Evolutionary conservation across 2,329 filamentous ascomycete genomes (phyloP).

Genomic region (Trichoderma atroviride): DNA sequence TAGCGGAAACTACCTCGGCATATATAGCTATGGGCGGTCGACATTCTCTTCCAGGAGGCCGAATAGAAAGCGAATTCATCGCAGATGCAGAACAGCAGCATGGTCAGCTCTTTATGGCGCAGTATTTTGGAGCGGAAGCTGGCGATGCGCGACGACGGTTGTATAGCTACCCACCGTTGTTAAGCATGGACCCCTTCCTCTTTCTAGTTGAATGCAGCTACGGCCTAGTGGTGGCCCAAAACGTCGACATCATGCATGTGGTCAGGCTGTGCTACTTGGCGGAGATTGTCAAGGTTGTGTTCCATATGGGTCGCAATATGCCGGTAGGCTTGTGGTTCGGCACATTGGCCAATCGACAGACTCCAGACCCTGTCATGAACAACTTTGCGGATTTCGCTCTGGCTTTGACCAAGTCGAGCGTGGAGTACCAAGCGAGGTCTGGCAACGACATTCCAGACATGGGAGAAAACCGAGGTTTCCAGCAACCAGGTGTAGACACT

Average conservation of each 20-base stretch:
- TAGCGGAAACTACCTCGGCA: constrained; percentile 85
- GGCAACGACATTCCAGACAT: constrained; percentile 34
- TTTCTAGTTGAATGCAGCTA: constrained; percentile 81
- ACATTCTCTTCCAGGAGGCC: constrained; percentile 60
- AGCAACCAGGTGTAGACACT: constrained; percentile 57
- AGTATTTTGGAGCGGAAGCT: constrained; percentile 51
- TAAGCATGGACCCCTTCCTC: constrained; percentile 72
- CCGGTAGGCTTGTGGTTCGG: constrained; percentile 53
- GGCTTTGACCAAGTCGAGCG: constrained; percentile 48
- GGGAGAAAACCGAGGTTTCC: constrained; percentile 52
- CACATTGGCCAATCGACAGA: constrained; percentile 47
- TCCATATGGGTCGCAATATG: constrained; percentile 59
- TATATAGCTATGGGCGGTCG: constrained; percentile 79
- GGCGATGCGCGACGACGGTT: constrained; percentile 46
- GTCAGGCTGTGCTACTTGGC: constrained; percentile 85
- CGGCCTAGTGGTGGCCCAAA: constrained; percentile 66
- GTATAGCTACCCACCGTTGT: constrained; percentile 58
- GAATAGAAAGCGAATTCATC: constrained; percentile 67
- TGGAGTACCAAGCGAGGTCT: constrained; percentile 45
- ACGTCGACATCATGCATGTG: constrained; percentile 76
- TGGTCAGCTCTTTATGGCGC: constrained; percentile 71
- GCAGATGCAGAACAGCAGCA: constrained; percentile 72
- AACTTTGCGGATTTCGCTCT: constrained; percentile 61
- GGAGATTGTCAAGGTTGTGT: constrained; percentile 83
- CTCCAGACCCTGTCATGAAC: constrained; percentile 51